Percentiles rank a stretch among this genome's conserved stretches.
phyloP scores from a whole-genome alignment of 2,329 filamentous ascomycete genomes.

The Arthrobotrys iridis region DNA sequence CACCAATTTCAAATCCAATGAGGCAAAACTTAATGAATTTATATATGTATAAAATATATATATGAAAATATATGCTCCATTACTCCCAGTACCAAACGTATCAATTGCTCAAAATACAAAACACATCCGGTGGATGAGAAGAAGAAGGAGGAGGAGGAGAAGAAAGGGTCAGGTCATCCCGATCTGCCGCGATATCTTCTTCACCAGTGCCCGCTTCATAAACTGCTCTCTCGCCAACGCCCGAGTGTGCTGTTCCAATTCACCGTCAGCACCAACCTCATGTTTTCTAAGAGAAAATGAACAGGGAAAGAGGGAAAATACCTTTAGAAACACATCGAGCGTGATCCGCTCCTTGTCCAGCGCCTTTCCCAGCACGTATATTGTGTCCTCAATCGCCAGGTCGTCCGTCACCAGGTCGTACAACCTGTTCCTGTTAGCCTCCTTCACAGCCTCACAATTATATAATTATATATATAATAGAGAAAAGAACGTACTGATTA shows the following conservation, averaged over 20 bases:
- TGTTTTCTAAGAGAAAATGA: too few species aligned
- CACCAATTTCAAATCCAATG: too few species aligned
- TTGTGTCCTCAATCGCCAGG: conserved; percentile 82
- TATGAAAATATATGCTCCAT: too few species aligned
- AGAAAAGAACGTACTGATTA: conserved; percentile 69
- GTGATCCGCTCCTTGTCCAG: conserved; percentile 77
- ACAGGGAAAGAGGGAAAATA: conserved; percentile 59
- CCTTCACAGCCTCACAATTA: too few species aligned
- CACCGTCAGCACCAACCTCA: conserved; percentile 7
- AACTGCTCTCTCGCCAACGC: conserved; percentile 81
- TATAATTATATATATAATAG: too few species aligned
- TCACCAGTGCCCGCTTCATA: conserved; percentile 80
- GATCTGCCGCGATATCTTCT: conserved; percentile 81
- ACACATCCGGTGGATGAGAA: too few species aligned
- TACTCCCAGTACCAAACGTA: too few species aligned
- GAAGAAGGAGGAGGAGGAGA: conserved; percentile 51
- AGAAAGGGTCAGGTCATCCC: conserved; percentile 65
- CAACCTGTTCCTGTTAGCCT: conserved; percentile 62
- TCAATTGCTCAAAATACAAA: too few species aligned
- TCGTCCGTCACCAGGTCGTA: conserved; percentile 92
- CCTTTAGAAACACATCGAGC: conserved; percentile 79
- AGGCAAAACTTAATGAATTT: too few species aligned
- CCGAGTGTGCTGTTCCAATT: conserved; percentile 68
- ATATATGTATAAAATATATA: too few species aligned
- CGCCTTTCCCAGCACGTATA: conserved; percentile 81